Percentiles rank a stretch among this genome's conserved stretches.
These are phyloP conservation scores for Pilaira anomala DNA, from an alignment of 192 early-diverging fungal genomes.

Conservation along the genomic window DNA sequence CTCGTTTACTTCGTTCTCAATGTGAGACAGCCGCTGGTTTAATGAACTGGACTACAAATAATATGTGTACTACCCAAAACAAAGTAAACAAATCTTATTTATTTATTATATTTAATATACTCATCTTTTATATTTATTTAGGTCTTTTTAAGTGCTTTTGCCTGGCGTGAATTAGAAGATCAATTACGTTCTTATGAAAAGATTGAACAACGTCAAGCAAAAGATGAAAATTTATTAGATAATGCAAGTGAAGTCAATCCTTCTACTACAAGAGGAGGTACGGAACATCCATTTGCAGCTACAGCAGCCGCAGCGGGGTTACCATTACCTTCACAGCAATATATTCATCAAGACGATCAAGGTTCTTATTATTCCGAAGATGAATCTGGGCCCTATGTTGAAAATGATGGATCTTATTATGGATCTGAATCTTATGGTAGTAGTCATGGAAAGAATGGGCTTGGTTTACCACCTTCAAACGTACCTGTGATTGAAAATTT, in stretches of 20 bases:
- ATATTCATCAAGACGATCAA: slow-evolving; percentile 26
- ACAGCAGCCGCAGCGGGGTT: slow-evolving; percentile 22
- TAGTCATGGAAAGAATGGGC: slow-evolving; percentile 2
- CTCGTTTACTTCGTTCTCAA: slow-evolving; percentile 31
- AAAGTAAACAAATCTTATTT: no score
- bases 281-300: slow-evolving; percentile 8
- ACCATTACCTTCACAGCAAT: slow-evolving; percentile 10
- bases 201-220: slow-evolving; percentile 45
- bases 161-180: slow-evolving; percentile 65
- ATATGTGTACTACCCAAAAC: slow-evolving; percentile 34
- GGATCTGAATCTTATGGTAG: slow-evolving; percentile 13
- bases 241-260: not conserved
- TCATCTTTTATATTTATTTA: slow-evolving; percentile 24
- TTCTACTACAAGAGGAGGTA: not conserved
- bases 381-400: slow-evolving; percentile 21
- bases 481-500: slow-evolving; percentile 44
- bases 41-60: slow-evolving; percentile 46
- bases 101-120: not conserved
- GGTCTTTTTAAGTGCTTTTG: slow-evolving; percentile 56
- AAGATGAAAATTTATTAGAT: slow-evolving; percentile 19
- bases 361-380: slow-evolving; percentile 36
- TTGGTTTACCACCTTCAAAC: slow-evolving; percentile 22
- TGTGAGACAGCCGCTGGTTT: slow-evolving; percentile 38
- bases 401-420: slow-evolving; percentile 14
- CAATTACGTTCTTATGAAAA: slow-evolving; percentile 57